Percentiles rank a stretch among this genome's conserved stretches.
Evolutionary conservation across 1,139 yeast genomes (phyloP).

Genomic region (Taphrina deformans): DNA sequence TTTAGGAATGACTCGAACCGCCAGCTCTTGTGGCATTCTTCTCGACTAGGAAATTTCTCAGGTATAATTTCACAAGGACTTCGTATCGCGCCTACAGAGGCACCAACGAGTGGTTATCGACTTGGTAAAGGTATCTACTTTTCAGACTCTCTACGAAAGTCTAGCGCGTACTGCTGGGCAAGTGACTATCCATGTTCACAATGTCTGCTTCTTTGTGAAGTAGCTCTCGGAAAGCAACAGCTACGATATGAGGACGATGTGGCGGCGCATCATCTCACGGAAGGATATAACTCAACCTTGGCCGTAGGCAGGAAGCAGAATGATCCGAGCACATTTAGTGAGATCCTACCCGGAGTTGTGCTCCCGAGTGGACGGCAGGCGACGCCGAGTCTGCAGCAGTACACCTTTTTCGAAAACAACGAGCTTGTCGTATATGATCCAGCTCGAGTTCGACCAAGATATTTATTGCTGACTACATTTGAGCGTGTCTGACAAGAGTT

Average conservation of each 20-base stretch:
- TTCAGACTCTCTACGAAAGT: conserved; percentile 12
- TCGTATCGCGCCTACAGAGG: conserved; percentile 23
- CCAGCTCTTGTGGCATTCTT: conserved; percentile 25
- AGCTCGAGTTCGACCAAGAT: conserved; percentile 14
- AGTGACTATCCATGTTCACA: conserved; percentile 3
- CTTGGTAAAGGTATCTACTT: conserved; percentile 29
- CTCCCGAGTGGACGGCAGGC: conserved; percentile 10
- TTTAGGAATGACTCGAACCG: not conserved
- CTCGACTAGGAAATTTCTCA: conserved; percentile 17
- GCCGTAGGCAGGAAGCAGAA: conserved; percentile 22
- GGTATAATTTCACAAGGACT: conserved; percentile 20
- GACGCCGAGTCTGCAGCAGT: not conserved
- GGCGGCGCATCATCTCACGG: not conserved
- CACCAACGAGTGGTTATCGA: conserved; percentile 21
- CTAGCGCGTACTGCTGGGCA: conserved; percentile 18
- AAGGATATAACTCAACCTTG: conserved; percentile 3
- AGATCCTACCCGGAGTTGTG: conserved; percentile 1
- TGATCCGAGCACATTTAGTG: not conserved
- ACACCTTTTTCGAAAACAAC: conserved; percentile 6
- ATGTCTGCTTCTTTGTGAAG: conserved; percentile 24
- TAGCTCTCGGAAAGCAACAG: conserved; percentile 13
- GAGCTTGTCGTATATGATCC: conserved; percentile 26
- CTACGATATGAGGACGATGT: conserved; percentile 13
- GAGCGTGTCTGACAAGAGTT: not conserved
- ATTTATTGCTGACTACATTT: conserved; percentile 12